Conservation (phyloP, 805 yeast species). For the Candida piceae region DNA sequence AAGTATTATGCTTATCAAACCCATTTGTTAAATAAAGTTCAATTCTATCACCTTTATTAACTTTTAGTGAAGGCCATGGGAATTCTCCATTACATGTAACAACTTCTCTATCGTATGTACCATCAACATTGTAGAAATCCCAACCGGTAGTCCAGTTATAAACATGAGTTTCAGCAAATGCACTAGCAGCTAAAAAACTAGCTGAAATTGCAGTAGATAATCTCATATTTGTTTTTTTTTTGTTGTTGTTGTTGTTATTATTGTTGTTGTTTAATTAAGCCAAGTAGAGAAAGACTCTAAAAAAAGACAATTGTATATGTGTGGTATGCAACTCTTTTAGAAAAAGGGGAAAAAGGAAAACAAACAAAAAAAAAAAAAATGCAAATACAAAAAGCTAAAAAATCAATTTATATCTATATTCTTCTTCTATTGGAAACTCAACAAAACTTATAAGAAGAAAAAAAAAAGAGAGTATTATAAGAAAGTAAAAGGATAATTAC, state of each 20-base stretch:
- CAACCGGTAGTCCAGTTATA: conserved; percentile 63
- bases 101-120: conserved; percentile 37
- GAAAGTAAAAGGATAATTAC: too few species aligned
- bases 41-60: conserved; percentile 75
- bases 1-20: conserved; percentile 59
- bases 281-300: not conserved
- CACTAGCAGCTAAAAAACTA: conserved; percentile 16
- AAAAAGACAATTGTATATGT: conserved; percentile 12
- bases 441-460: not conserved
- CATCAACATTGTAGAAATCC: conserved; percentile 60
- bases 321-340: conserved; percentile 7
- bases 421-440: not conserved
- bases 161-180: conserved; percentile 46
- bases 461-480: not conserved
- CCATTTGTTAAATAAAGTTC: conserved; percentile 72
- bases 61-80: conserved; percentile 86
- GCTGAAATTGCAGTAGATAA: conserved; percentile 10
- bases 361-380: not conserved
- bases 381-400: too few species aligned
- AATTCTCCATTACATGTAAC: conserved; percentile 49
- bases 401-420: too few species aligned
- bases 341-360: not conserved
- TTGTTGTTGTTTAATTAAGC: not conserved
- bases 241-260: too few species aligned
- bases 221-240: conserved; percentile 11